Base-by-base conservation (phyloP, 2,329 filamentous ascomycete genomes). In the Diplocarpon mali region DNA sequence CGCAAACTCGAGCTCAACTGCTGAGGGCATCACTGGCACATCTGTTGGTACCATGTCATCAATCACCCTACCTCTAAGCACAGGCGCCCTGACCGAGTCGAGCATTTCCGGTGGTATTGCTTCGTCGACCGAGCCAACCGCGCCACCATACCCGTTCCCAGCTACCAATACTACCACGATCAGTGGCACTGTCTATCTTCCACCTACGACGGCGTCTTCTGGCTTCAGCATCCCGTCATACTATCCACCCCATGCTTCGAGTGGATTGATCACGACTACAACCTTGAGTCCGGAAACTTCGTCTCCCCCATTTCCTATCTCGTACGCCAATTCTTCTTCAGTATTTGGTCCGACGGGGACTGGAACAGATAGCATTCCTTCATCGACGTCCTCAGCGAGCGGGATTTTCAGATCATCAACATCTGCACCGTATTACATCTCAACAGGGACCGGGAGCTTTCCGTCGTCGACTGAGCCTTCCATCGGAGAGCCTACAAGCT, bases 31-130 rank as follows among this genome's bases (percentile, higher is more conserved):
- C 13, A 32, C 35, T 38, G 44, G 38, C 4, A 44, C 37, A 14
- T 14, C 20, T n/a, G 15, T 34, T 10, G 34, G 15, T 12, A 36
- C 37, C 17, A 43, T 36, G 6, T 34, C 42, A 3, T 14, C 34
- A 12, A 35, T 45, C 16, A 45, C 36, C 11, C 16, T 40, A 17
- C 38, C 44, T 24, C 38, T 45, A 15, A 45, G 35, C n/a, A 52
- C 43, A 40, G 35, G 44, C 20, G 12, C 9, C 14, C 24, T 32
- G 5, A 36, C 15, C 7, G 40, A 42, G 14, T 35, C 40, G 1
- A 35, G 30, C n/a, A 24, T 37, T 16, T 37, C 40, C 16, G 35
- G 36, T 17, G 36, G 35, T n/a, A 39, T 44, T 14, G 35, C 34
- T 2, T 27, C 38, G 3, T 45, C 43, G 15, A 41, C 13, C 10